phyloP scores from a whole-genome alignment of 2,329 filamentous ascomycete species.

The Colletotrichum neosansevieriae region DNA sequence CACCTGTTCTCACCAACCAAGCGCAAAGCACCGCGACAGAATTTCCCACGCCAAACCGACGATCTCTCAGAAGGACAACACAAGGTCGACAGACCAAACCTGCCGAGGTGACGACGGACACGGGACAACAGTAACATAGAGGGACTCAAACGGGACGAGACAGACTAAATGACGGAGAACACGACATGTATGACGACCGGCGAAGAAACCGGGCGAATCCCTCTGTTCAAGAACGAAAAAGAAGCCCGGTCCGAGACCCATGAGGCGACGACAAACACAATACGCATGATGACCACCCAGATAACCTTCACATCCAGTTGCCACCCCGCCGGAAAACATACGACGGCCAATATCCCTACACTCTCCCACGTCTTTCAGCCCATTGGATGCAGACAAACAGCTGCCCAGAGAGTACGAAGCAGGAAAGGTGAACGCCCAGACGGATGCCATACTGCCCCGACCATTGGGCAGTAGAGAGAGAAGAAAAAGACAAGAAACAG shows the following conservation, averaged over 20 bases:
- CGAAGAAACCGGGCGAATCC: constrained; percentile 13
- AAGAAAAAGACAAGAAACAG: constrained; percentile 18
- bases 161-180: neutral
- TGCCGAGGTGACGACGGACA: no score
- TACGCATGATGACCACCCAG: constrained; percentile 26
- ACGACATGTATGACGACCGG: constrained; percentile 7
- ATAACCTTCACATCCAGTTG: constrained; percentile 6
- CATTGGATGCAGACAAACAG: constrained; percentile 18
- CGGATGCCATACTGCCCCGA: constrained; percentile 26
- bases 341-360: constrained; percentile 18
- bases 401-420: constrained; percentile 8
- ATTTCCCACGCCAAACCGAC: no score
- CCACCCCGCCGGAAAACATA: constrained; percentile 1
- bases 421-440: constrained; percentile 24
- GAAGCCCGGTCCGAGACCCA: neutral
- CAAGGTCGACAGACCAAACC: no score
- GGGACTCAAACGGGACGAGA: neutral
- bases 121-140: neutral
- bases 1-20: no score
- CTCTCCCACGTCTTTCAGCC: constrained; percentile 20
- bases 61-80: no score
- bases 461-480: neutral
- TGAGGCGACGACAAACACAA: constrained; percentile 11
- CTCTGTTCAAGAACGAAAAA: constrained; percentile 26
- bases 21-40: no score